These are phyloP conservation scores for Mycotypha africana DNA, from an alignment of 371 early-diverging fungal species.

Conservation along the genomic window DNA sequence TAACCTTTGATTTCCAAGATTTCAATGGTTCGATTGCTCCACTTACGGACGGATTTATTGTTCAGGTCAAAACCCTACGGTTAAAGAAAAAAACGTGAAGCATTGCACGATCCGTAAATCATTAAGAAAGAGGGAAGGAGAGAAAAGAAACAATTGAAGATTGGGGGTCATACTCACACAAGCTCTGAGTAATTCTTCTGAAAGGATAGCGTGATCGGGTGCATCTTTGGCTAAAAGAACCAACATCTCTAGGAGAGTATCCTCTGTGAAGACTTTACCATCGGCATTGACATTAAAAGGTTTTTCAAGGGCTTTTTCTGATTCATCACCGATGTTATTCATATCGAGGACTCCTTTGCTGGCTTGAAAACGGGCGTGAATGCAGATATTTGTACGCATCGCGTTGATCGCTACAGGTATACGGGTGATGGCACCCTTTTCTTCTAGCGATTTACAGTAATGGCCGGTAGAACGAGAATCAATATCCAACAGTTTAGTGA, in stretches of 20 bases:
- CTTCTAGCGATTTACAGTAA: constrained; percentile 29
- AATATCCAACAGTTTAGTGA: constrained; percentile 19
- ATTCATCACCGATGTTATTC: background rate
- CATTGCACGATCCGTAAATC: too few relatives aligned
- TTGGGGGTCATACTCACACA: too few relatives aligned
- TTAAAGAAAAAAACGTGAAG: too few relatives aligned
- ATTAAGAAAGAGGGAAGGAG: too few relatives aligned
- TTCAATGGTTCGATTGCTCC: constrained; percentile 31
- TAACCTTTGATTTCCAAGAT: constrained; percentile 14
- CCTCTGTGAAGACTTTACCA: constrained; percentile 15
- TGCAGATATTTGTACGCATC: constrained; percentile 28
- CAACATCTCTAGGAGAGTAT: constrained; percentile 7
- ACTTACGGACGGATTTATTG: constrained; percentile 12
- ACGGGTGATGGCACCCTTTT: constrained; percentile 32
- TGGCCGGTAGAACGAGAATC: constrained; percentile 41
- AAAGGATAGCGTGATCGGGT: constrained; percentile 20
- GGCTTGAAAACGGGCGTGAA: constrained; percentile 20
- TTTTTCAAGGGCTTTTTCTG: too few relatives aligned
- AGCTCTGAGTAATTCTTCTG: too few relatives aligned
- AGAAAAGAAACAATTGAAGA: too few relatives aligned
- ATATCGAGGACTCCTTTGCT: constrained; percentile 1
- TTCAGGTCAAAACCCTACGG: constrained; percentile 30
- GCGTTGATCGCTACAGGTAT: constrained; percentile 11
- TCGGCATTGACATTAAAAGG: constrained; percentile 25
- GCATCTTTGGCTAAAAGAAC: constrained; percentile 21